Conservation (phyloP, 2,329 filamentous ascomycete species). For the Ascochyta lentis region DNA sequence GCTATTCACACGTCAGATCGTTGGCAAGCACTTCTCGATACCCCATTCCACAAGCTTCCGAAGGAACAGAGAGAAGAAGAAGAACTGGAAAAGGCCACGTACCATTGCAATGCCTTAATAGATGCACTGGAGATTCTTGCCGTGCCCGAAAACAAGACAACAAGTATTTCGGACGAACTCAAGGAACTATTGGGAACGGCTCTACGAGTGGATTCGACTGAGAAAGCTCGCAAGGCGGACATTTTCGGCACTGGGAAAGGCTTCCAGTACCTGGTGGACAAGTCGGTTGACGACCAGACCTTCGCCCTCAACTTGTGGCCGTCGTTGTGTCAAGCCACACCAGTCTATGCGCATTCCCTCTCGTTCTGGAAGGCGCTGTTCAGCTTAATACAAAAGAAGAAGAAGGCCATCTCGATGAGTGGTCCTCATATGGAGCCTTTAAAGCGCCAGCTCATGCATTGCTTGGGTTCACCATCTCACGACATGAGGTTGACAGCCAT, state of each 20-base stretch:
- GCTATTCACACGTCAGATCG: conserved; percentile 31
- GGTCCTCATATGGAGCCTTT: conserved; percentile 67
- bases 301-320: conserved; percentile 62
- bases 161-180: conserved; percentile 30
- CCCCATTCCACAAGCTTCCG: conserved; percentile 68
- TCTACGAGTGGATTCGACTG: conserved; percentile 10
- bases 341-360: conserved; percentile 65
- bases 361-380: conserved; percentile 43
- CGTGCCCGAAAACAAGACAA: conserved; percentile 28
- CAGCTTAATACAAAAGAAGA: conserved; percentile 70
- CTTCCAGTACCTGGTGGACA: conserved; percentile 72
- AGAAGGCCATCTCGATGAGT: conserved; percentile 58
- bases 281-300: conserved; percentile 61
- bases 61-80: conserved; percentile 2
- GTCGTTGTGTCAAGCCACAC: conserved; percentile 69
- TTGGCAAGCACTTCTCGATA: conserved; percentile 61
- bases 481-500: conserved; percentile 76
- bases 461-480: conserved; percentile 78
- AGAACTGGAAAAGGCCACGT: conserved; percentile 20
- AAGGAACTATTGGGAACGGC: conserved; percentile 28
- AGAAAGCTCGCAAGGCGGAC: conserved; percentile 18
- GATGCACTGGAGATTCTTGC: conserved; percentile 32
- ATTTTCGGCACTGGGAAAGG: conserved; percentile 76
- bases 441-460: conserved; percentile 70
- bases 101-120: conserved; percentile 42